Conservation (phyloP, 2,329 filamentous ascomycete species). For the Aspergillus tanneri region DNA sequence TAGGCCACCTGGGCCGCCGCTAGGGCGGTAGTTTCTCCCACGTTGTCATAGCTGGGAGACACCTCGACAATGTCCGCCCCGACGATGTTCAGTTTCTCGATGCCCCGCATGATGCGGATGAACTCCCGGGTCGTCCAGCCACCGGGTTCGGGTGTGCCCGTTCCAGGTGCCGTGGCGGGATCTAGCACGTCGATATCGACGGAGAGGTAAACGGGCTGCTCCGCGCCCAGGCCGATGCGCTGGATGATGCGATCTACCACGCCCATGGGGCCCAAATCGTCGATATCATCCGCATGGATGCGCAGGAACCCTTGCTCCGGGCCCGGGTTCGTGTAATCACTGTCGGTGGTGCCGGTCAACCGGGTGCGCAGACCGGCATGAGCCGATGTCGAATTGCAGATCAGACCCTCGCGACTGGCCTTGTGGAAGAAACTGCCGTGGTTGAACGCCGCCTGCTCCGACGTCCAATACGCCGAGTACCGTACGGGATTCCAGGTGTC, state of each 20-base stretch:
- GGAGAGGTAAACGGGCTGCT: constrained; percentile 76
- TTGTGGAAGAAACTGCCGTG: constrained; percentile 93
- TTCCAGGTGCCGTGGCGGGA: constrained; percentile 68
- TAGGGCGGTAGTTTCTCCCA: constrained; percentile 75
- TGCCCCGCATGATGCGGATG: constrained; percentile 75
- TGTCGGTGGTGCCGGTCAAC: constrained; percentile 63
- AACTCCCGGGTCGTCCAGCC: constrained; percentile 89
- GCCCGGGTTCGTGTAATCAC: constrained; percentile 68
- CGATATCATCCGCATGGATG: constrained; percentile 81
- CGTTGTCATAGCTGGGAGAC: constrained; percentile 77
- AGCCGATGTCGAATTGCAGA: constrained; percentile 70
- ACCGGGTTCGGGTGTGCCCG: constrained; percentile 84
- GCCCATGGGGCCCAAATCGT: constrained; percentile 72
- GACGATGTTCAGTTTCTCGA: constrained; percentile 80
- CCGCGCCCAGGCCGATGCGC: constrained; percentile 62
- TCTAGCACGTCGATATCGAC: constrained; percentile 82
- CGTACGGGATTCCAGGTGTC: constrained; percentile 80
- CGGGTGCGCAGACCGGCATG: constrained; percentile 82
- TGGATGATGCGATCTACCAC: constrained; percentile 69
- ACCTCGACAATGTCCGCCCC: constrained; percentile 91
- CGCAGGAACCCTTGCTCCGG: constrained; percentile 74
- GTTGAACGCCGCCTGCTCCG: constrained; percentile 72
- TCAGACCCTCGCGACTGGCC: constrained; percentile 75
- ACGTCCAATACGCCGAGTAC: constrained; percentile 74
- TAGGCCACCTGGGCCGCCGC: constrained; percentile 81